Conservation (phyloP, 495 filamentous ascomycete species). For the Stereocaulon alpinum region DNA sequence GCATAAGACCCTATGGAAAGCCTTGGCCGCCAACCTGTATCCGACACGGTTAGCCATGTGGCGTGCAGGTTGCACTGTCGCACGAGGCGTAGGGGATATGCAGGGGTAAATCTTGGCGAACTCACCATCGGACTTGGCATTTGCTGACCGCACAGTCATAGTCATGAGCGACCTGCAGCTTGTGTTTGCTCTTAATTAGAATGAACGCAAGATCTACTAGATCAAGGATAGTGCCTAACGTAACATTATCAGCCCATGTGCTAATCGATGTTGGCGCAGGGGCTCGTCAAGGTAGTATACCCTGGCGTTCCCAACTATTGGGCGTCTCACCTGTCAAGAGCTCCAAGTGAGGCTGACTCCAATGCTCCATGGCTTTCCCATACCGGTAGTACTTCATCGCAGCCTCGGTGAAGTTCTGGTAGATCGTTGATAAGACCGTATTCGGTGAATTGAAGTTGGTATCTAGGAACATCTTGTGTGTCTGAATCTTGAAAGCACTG, state of each 20-base stretch:
- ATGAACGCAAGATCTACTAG: constrained; percentile 53
- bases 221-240: constrained; percentile 52
- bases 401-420: constrained; percentile 61
- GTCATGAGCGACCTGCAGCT: constrained; percentile 35
- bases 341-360: constrained; percentile 40
- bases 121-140: constrained; percentile 58
- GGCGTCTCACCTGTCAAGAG: constrained; percentile 50
- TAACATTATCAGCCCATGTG: background rate
- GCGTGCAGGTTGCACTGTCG: background rate
- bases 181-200: constrained; percentile 51
- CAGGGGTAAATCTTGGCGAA: constrained; percentile 6
- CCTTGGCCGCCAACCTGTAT: constrained; percentile 49
- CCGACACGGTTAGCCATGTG: constrained; percentile 8
- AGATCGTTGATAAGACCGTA: constrained; percentile 63
- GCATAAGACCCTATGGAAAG: constrained; percentile 52
- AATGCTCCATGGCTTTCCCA: constrained; percentile 45
- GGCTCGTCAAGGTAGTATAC: background rate
- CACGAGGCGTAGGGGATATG: background rate
- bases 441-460: constrained; percentile 60
- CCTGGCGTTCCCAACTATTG: background rate
- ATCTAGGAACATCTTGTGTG: constrained; percentile 84
- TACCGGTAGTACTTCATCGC: constrained; percentile 83
- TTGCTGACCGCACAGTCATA: constrained; percentile 49
- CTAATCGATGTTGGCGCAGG: too few relatives aligned
- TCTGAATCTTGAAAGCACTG: constrained; percentile 72